Evolutionary conservation across 345 rosid genomes (phyloP).

Genomic region (Heritiera fomes): DNA sequence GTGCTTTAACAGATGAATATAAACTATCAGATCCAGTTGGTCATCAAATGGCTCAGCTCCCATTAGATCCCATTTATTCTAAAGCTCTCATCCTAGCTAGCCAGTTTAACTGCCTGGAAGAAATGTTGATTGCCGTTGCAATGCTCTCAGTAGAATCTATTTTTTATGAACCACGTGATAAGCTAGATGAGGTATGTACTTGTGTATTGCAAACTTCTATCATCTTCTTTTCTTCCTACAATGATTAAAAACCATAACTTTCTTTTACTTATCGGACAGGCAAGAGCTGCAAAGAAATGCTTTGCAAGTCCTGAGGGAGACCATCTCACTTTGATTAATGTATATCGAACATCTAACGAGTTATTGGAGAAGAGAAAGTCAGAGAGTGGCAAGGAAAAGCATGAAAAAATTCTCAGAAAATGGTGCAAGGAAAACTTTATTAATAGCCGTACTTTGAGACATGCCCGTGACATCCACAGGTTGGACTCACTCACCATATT

Average conservation of each 20-base stretch:
- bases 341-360: constrained; percentile 71
- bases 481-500: constrained; percentile 17
- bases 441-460: constrained; percentile 70
- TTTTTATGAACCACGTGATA: constrained; percentile 77
- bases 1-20: constrained; percentile 87
- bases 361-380: constrained; percentile 51
- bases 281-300: constrained; percentile 69
- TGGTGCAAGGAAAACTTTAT: constrained; percentile 92
- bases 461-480: constrained; percentile 88
- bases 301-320: constrained; percentile 91
- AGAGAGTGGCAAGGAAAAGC: constrained; percentile 39
- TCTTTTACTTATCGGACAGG: constrained; percentile 43
- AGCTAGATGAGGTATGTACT: constrained; percentile 66
- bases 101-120: constrained; percentile 85
- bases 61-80: constrained; percentile 83
- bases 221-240: background rate
- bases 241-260: background rate
- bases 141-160: constrained; percentile 90
- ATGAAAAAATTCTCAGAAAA: constrained; percentile 63
- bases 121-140: constrained; percentile 90
- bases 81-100: constrained; percentile 83
- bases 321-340: constrained; percentile 80
- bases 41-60: constrained; percentile 90
- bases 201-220: background rate
- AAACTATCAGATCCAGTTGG: constrained; percentile 80